Evolutionary conservation across 2,329 filamentous ascomycete species (phyloP).

Genomic region (Cercospora janseana): DNA sequence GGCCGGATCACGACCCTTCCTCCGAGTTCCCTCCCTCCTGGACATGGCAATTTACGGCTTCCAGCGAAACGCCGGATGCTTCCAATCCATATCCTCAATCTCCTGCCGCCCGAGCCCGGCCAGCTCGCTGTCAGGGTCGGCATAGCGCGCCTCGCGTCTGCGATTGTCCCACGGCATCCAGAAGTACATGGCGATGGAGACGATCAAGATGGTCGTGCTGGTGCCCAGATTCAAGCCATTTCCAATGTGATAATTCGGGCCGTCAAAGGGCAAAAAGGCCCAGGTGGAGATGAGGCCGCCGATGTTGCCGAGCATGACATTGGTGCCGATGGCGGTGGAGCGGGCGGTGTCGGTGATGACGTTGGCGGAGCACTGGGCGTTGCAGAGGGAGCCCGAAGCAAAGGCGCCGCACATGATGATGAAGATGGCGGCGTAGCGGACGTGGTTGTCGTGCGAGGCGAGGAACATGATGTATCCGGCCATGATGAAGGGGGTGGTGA

Average conservation of each 20-base stretch:
- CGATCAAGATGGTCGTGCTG: conserved; percentile 55
- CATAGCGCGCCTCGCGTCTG: conserved; percentile 53
- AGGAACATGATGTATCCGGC: conserved; percentile 70
- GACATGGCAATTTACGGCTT: conserved; percentile 38
- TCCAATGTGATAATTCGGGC: conserved; percentile 65
- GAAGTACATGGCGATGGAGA: conserved; percentile 49
- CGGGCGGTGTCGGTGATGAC: conserved; percentile 69
- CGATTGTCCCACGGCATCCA: conserved; percentile 66
- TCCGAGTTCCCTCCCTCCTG: too few species aligned
- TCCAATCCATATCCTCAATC: conserved; percentile 63
- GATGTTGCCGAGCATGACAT: conserved; percentile 72
- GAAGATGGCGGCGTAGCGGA: conserved; percentile 69
- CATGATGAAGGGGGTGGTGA: conserved; percentile 63
- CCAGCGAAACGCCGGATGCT: conserved; percentile 65
- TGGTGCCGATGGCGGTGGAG: conserved; percentile 63
- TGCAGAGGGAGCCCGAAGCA: conserved; percentile 62
- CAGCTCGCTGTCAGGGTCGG: conserved; percentile 52
- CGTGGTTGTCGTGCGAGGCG: conserved; percentile 50
- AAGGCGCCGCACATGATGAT: conserved; percentile 65
- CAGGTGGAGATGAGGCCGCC: conserved; percentile 49
- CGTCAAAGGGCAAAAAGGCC: conserved; percentile 56
- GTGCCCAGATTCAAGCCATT: conserved; percentile 69
- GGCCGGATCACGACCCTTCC: too few species aligned
- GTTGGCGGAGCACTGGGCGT: conserved; percentile 67
- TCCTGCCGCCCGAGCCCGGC: conserved; percentile 53